Conservation (phyloP, 768 basidiomycete species). For the Ramaria rubella region DNA sequence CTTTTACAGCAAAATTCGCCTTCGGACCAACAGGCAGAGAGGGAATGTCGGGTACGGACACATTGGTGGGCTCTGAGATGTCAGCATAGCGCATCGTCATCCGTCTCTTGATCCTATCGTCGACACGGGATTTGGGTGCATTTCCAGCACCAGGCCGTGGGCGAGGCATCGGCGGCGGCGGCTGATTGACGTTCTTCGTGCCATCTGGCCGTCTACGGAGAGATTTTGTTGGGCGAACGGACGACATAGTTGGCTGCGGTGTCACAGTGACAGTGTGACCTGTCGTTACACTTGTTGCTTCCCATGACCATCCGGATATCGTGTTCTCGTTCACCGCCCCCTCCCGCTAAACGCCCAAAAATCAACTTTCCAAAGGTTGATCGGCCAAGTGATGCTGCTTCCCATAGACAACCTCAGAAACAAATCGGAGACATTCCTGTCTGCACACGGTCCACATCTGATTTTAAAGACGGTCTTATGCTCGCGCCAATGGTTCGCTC, state of each 20-base stretch:
- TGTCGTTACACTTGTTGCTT: neutral
- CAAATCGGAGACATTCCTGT: no score
- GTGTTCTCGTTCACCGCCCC: conserved; percentile 3
- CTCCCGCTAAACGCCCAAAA: conserved; percentile 44
- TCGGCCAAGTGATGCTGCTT: no score
- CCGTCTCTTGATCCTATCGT: conserved; percentile 95
- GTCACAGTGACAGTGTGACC: neutral
- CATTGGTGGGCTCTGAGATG: conserved; percentile 63
- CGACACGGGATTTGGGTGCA: conserved; percentile 40
- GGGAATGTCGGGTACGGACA: conserved; percentile 51
- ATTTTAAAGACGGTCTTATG: conserved; percentile 85
- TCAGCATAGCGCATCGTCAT: conserved; percentile 93
- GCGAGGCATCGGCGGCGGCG: neutral
- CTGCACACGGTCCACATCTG: conserved; percentile 51
- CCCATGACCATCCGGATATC: neutral
- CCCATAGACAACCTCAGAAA: neutral
- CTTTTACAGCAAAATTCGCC: conserved; percentile 18
- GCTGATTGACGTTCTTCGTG: neutral
- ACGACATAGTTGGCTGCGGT: neutral
- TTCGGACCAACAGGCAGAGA: conserved; percentile 40
- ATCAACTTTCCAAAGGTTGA: no score
- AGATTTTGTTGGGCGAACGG: neutral
- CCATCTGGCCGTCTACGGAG: conserved; percentile 6
- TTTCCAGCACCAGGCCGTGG: conserved; percentile 4
- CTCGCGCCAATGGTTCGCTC: conserved; percentile 99